Evolutionary conservation across 257 asterid genomes (phyloP).

Genomic region (Phtheirospermum japonicum): DNA sequence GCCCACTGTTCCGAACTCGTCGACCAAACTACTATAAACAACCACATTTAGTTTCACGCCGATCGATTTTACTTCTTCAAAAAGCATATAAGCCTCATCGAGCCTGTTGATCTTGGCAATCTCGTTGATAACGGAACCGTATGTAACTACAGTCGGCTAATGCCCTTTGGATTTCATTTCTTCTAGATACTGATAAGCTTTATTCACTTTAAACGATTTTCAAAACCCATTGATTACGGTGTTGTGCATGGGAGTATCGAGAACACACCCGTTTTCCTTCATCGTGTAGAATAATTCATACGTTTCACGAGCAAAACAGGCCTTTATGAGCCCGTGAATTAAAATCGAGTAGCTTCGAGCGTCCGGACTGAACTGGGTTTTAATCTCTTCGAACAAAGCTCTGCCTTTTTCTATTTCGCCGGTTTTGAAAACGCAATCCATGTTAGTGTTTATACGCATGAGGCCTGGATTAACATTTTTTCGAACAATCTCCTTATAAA

Average conservation of each 20-base stretch:
- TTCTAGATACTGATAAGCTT: slow-evolving; percentile 92
- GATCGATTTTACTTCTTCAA: too few species aligned
- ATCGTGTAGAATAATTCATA: slow-evolving; percentile 73
- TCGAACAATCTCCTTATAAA: slow-evolving; percentile 67
- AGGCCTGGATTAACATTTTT: slow-evolving; percentile 60
- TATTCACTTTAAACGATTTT: slow-evolving; percentile 87
- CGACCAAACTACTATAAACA: too few species aligned
- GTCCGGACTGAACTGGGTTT: too few species aligned
- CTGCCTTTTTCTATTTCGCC: slow-evolving; percentile 83
- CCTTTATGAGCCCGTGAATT: too few species aligned
- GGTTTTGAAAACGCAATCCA: slow-evolving; percentile 84
- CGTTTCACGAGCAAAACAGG: slow-evolving; percentile 84
- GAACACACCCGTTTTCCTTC: slow-evolving; percentile 85
- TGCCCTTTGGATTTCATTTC: slow-evolving; percentile 89
- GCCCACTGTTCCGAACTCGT: slow-evolving; percentile 94
- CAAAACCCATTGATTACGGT: slow-evolving; percentile 91
- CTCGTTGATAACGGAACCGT: slow-evolving; percentile 90
- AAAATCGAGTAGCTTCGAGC: too few species aligned
- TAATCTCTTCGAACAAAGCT: too few species aligned
- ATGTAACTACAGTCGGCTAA: slow-evolving; percentile 78
- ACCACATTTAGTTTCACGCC: too few species aligned
- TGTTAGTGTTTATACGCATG: slow-evolving; percentile 73
- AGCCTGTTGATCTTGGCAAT: slow-evolving; percentile 94
- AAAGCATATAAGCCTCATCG: too few species aligned
- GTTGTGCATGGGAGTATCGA: slow-evolving; percentile 83